A percentile compares a stretch with the other conserved stretches of the same genome.
Conservation (phyloP, 2,329 filamentous ascomycete species). For the Dactylellina drechsleri region DNA sequence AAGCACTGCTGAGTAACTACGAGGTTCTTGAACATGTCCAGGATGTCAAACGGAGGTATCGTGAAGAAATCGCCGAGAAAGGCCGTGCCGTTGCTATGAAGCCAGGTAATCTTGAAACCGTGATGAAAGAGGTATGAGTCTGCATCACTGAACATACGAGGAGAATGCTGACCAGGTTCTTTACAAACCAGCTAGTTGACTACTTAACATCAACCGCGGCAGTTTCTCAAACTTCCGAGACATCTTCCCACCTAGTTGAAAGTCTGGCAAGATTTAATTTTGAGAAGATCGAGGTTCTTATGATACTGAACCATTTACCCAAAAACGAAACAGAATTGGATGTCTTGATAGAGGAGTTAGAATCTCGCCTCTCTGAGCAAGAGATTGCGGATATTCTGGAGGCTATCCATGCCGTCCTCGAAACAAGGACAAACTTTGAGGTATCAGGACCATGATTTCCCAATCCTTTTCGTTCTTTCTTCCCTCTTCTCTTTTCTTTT, state of each 20-base stretch:
- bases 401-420: slow-evolving; percentile 62
- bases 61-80: slow-evolving; percentile 60
- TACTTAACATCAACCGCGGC: slow-evolving; percentile 69
- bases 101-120: slow-evolving; percentile 68
- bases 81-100: slow-evolving; percentile 58
- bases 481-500: too few relatives aligned
- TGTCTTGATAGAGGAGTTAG: slow-evolving; percentile 73
- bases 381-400: slow-evolving; percentile 70
- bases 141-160: too few relatives aligned
- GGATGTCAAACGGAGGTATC: slow-evolving; percentile 67
- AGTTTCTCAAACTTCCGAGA: slow-evolving; percentile 68
- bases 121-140: slow-evolving; percentile 71
- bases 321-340: slow-evolving; percentile 69
- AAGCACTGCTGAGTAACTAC: slow-evolving; percentile 75
- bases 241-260: slow-evolving; percentile 68
- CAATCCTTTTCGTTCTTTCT: not conserved
- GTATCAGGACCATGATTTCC: not conserved
- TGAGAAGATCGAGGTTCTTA: slow-evolving; percentile 74
- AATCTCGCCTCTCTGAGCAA: slow-evolving; percentile 69
- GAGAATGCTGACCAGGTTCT: not conserved
- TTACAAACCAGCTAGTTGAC: slow-evolving; percentile 67
- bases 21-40: slow-evolving; percentile 76
- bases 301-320: slow-evolving; percentile 75
- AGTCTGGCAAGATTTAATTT: slow-evolving; percentile 69
- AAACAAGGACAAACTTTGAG: not conserved